Base-by-base conservation (phyloP, 2,329 filamentous ascomycete genomes). In the Clonostachys rhizophaga region DNA sequence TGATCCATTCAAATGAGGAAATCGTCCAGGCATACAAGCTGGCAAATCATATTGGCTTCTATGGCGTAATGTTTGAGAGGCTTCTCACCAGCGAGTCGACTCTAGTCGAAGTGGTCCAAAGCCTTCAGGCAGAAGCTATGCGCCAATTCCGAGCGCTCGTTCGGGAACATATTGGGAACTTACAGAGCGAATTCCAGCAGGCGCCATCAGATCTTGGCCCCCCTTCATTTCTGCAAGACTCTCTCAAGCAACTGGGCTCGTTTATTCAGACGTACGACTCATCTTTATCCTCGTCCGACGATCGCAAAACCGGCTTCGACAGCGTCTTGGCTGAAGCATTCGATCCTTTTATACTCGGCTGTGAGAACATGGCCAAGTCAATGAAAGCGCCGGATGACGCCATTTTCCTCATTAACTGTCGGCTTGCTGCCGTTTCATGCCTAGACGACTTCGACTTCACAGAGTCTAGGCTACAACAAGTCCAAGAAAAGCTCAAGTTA, bases 1-100 rank as follows among this genome's bases (percentile, higher is more conserved):
- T 95, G 17, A 86, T 97, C 14, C 91, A 95, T 57, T 88, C 87
- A 50, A 92, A 96, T 62, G 91, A 96, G 56, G 91, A 97, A 49
- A 86, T 86, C 1, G 89, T 95, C 17, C 72, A 91, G 43, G 86
- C 90, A 34, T 99, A 96, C 71, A 94, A 91, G 62, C 83, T 97
- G 39, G 85, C 89, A 11, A 96, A 95, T 56, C 74, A 99, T 2
- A 76, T 97, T 40, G 84, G 82, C 39, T 99, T 99, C 67, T 99
- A 99, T 68, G 84, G 82, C 33, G 76, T 82, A 51, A 96, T 91
- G 2, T 96, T 97, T 62, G 71, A 82, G 14, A 92, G 87, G 55
- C 74, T 97, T 1, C 73, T 97, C 1, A 86, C 88, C 3, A 57
- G 75, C 3, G 75, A 84, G 11, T 89, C 89, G 0, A 73, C 78